Evolutionary conservation across 2,329 filamentous ascomycete species (phyloP), one percentile per base, ranked within the genome.

Genomic region (Monascus ruber): DNA sequence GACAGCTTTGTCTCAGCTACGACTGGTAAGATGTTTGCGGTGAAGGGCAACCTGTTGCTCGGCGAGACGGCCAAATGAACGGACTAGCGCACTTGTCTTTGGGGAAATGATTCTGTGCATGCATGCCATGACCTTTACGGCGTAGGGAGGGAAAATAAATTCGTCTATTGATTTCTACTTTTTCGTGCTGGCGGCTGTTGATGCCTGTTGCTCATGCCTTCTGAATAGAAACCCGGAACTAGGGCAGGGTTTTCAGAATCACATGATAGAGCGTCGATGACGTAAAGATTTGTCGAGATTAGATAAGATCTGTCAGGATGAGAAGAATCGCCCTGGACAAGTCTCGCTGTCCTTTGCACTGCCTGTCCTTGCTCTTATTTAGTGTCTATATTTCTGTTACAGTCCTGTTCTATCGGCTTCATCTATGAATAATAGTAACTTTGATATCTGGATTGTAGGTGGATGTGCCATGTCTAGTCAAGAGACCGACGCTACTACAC

Each of bases 1-100:
- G 91, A 98, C 65, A 86, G 86, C 31, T 96, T 96, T 66, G 89
- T 89, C 35, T 87, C 91, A 40, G 82, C 80, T 48, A 83, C 94
- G 52, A 93, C 79, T 47, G 81, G 85, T 49, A 98, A 98, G 79
- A 94, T 98, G 89, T 98, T 98, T 64, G 88, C 88, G 31, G 85
- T 95, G 45, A 81, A 88, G 64, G 77, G 76, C 47, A 80, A 78
- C 56, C 58, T 81, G 42, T 55, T 81, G 47, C 77, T 77, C 11
- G 71, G 72, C 40, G 76, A 76, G 54, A 51, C 52, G 36, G 55
- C 55, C 48, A 59, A 62, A 52, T 62, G 54, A 47, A 57, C 46
- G 34, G 11, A 41, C 42, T 50, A 36, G 47, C 47, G 8, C 10
- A n/a, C 24, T 36, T 31, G 45, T 48, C 44, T 44, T 50, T 49